A percentile compares a stretch with the other conserved stretches of the same genome.
phyloP scores from a whole-genome alignment of 768 basidiomycete species.

The Agrocybe pediades region DNA sequence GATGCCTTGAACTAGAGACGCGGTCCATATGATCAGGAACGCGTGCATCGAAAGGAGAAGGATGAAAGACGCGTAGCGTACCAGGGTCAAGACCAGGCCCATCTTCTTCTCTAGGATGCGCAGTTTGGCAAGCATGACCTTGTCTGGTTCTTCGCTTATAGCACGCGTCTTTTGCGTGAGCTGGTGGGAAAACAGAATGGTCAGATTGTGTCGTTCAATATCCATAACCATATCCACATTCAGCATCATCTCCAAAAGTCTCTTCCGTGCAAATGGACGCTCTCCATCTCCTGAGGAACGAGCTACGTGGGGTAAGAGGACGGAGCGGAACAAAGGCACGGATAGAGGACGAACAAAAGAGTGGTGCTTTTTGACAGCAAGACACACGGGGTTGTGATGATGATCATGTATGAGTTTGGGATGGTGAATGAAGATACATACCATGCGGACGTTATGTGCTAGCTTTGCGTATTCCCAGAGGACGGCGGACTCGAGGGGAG shows the following conservation, averaged over 20 bases:
- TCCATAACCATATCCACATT: too few relatives aligned
- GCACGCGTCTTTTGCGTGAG: conserved; percentile 66
- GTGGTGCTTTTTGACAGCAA: too few relatives aligned
- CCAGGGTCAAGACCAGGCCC: conserved; percentile 91
- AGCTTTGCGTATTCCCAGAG: conserved; percentile 95
- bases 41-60: not conserved
- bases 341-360: too few relatives aligned
- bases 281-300: too few relatives aligned
- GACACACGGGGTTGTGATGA: too few relatives aligned
- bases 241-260: not conserved
- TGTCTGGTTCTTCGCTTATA: conserved; percentile 77
- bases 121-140: conserved; percentile 72
- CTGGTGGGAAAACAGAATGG: conserved; percentile 33
- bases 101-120: conserved; percentile 90
- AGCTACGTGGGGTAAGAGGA: too few relatives aligned
- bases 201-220: not conserved
- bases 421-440: conserved; percentile 35
- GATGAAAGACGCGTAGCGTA: conserved; percentile 32
- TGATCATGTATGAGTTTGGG: too few relatives aligned
- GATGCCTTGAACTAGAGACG: conserved; percentile 86
- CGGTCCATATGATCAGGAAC: not conserved
- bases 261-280: too few relatives aligned
- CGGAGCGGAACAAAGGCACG: too few relatives aligned
- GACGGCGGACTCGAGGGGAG: conserved; percentile 72
- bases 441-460: conserved; percentile 76